A percentile compares a stretch with the other conserved stretches of the same genome.
Evolutionary conservation across 345 rosid genomes (phyloP).

Genomic region (rapeseed (Brassica napus)): Da-Ae NC_063440.1:19568001-19568500

Average conservation of each 20-base stretch:
- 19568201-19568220: conserved; percentile 30
- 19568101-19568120: conserved; percentile 34
- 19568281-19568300: conserved; percentile 44
- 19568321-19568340: conserved; percentile 29
- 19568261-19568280: conserved; percentile 33
- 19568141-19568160: conserved; percentile 40
- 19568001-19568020: neutral
- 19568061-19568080: neutral
- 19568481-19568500: conserved; percentile 6
- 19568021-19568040: too few relatives aligned
- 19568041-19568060: neutral
- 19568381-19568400: conserved; percentile 7
- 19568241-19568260: conserved; percentile 39
- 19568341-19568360: conserved; percentile 34
- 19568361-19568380: conserved; percentile 10
- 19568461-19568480: conserved; percentile 8
- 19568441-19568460: conserved; percentile 8
- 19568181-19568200: conserved; percentile 37
- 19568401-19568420: conserved; percentile 25
- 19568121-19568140: conserved; percentile 37
- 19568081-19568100: conserved; percentile 22
- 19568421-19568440: neutral
- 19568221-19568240: conserved; percentile 15
- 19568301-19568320: conserved; percentile 7
- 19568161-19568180: conserved; percentile 43